Conservation (phyloP, 2,329 filamentous ascomycete species). For the Pseudocercospora musae region DNA sequence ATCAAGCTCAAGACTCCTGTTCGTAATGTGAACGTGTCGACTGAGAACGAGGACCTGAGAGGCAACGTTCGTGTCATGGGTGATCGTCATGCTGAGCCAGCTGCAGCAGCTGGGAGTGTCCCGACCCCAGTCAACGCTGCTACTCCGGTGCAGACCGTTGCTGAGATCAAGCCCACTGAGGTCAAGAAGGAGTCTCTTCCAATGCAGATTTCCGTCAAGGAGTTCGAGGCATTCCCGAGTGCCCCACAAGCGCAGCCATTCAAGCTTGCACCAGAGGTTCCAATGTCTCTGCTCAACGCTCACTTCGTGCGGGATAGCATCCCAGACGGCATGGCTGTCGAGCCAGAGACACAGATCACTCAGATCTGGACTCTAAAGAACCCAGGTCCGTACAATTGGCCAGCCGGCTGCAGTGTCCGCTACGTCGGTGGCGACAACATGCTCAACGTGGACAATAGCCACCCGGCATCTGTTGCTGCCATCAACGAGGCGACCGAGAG, state of each 20-base stretch:
- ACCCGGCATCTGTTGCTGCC: slow-evolving; percentile 73
- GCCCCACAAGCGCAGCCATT: slow-evolving; percentile 19
- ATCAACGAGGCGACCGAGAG: slow-evolving; percentile 79
- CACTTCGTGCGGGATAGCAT: slow-evolving; percentile 76
- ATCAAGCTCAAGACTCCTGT: slow-evolving; percentile 97
- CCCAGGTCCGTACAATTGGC: slow-evolving; percentile 75
- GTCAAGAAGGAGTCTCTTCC: slow-evolving; percentile 27
- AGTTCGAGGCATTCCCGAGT: slow-evolving; percentile 25
- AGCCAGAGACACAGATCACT: slow-evolving; percentile 70
- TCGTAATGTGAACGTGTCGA: slow-evolving; percentile 81
- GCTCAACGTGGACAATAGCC: slow-evolving; percentile 80
- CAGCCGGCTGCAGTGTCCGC: slow-evolving; percentile 81
- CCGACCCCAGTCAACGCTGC: slow-evolving; percentile 46
- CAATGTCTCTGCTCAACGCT: slow-evolving; percentile 52
- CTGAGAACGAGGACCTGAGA: slow-evolving; percentile 70
- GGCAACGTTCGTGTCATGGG: slow-evolving; percentile 71
- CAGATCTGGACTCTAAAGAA: slow-evolving; percentile 93
- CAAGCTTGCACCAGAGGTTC: slow-evolving; percentile 17
- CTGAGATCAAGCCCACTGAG: slow-evolving; percentile 63
- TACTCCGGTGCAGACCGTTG: slow-evolving; percentile 67
- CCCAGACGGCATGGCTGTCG: slow-evolving; percentile 69
- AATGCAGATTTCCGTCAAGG: slow-evolving; percentile 21
- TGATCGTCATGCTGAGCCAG: slow-evolving; percentile 48
- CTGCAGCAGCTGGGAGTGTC: not conserved
- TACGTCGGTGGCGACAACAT: slow-evolving; percentile 95